These are phyloP conservation scores for Cladophialophora exuberans DNA, from an alignment of 2,329 filamentous ascomycete genomes.

Conservation along the genomic window DNA sequence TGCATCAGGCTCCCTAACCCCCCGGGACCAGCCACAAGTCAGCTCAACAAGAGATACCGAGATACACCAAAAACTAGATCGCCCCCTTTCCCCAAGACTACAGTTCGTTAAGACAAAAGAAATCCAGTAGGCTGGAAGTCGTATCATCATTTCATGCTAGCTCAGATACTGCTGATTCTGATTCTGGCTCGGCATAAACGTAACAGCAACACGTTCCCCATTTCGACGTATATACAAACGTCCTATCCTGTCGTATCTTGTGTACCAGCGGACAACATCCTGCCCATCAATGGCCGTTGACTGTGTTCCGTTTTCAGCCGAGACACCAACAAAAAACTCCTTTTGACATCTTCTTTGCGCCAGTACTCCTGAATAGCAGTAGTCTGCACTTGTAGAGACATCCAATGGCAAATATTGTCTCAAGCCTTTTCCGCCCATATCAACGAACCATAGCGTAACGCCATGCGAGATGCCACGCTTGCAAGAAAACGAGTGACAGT, in stretches of 20 bases:
- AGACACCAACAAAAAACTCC: neutral
- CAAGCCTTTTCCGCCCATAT: neutral
- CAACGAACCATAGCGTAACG: too few relatives aligned
- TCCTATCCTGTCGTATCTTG: constrained; percentile 9
- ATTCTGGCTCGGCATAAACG: neutral
- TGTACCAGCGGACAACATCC: constrained; percentile 4
- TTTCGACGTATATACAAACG: constrained; percentile 26
- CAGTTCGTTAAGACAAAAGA: neutral
- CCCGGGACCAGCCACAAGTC: neutral
- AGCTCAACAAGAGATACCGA: neutral
- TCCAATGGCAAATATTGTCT: neutral
- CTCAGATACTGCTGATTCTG: constrained; percentile 4
- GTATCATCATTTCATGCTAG: constrained; percentile 23
- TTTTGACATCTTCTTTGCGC: constrained; percentile 10
- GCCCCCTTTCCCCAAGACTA: neutral
- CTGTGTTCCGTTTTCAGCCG: constrained; percentile 9
- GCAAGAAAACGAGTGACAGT: constrained; percentile 24
- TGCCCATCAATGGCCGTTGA: constrained; percentile 6
- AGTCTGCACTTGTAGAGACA: neutral
- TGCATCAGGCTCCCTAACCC: neutral
- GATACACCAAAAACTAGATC: neutral
- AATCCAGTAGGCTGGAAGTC: constrained; percentile 2
- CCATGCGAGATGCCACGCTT: constrained; percentile 23
- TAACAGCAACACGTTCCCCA: constrained; percentile 1
- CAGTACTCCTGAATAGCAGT: constrained; percentile 1